Evolutionary conservation across 371 early-diverging fungal species (phyloP).

Genomic region (Blastocladiella emersonii): DNA sequence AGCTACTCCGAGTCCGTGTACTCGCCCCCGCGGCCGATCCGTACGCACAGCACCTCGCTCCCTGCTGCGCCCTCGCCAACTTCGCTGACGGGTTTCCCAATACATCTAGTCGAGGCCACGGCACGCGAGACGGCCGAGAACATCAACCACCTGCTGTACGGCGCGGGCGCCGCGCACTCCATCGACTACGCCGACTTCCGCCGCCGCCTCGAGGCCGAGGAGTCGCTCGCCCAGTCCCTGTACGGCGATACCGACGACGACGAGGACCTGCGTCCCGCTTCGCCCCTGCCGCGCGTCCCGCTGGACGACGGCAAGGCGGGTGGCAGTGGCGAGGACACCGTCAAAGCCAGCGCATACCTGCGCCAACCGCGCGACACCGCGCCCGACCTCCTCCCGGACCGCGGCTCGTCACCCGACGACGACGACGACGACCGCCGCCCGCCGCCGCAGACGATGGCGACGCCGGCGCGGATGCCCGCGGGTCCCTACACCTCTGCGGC

Average conservation of each 20-base stretch:
- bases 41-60: too few species aligned
- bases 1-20: too few species aligned
- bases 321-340: background rate
- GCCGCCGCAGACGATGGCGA: too few species aligned
- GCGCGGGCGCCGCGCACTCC: background rate
- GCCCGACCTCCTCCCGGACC: background rate
- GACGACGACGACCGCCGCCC: too few species aligned
- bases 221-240: background rate
- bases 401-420: too few species aligned
- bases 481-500: too few species aligned
- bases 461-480: too few species aligned
- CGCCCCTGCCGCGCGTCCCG: background rate
- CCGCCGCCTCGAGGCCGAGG: background rate
- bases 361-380: background rate
- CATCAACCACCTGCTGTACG: constrained; percentile 1
- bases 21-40: too few species aligned
- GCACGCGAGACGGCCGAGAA: background rate
- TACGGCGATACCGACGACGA: background rate
- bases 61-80: too few species aligned
- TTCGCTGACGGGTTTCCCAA: too few species aligned
- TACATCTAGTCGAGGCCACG: too few species aligned
- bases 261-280: background rate
- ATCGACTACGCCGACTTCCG: constrained; percentile 2
- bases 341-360: background rate
- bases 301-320: background rate